Evolutionary conservation across 208 protist species (phyloP).

Genomic region (Borovskyia barvae): DNA sequence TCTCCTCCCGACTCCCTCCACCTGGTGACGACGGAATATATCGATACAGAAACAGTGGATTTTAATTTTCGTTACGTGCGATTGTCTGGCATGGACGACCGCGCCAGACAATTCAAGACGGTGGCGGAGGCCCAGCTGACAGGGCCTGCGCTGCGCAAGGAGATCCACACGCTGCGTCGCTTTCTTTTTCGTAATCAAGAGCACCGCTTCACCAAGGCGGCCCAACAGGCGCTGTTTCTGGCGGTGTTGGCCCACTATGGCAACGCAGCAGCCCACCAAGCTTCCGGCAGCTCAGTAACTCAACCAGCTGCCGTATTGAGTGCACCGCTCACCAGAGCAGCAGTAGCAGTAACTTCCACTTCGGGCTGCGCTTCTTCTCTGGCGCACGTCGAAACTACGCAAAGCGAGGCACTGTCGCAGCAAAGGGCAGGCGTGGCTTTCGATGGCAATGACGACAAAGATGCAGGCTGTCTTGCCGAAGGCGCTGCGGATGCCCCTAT

Average conservation of each 20-base stretch:
- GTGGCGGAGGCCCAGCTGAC: conserved; percentile 32
- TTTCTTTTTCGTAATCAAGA: conserved; percentile 59
- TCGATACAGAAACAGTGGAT: background rate
- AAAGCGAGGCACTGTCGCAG: background rate
- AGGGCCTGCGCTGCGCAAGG: conserved; percentile 31
- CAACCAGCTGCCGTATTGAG: background rate
- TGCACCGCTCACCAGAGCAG: background rate
- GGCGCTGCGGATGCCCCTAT: conserved; percentile 23
- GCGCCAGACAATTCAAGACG: conserved; percentile 40
- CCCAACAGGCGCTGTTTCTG: conserved; percentile 42
- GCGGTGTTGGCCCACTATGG: conserved; percentile 43
- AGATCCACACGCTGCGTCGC: conserved; percentile 40
- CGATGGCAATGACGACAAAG: background rate
- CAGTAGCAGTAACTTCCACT: too few relatives aligned
- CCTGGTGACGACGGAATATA: too few relatives aligned
- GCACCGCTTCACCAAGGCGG: conserved; percentile 53
- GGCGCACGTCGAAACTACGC: background rate
- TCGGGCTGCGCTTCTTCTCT: background rate
- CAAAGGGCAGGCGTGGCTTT: background rate
- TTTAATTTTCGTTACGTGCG: background rate
- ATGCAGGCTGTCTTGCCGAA: conserved; percentile 1
- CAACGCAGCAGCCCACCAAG: conserved; percentile 24
- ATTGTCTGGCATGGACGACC: conserved; percentile 42
- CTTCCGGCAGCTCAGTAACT: conserved; percentile 2
- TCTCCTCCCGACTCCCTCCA: too few relatives aligned